Evolutionary conservation across 768 basidiomycete species (phyloP).

Genomic region (Mycena crocata): DNA sequence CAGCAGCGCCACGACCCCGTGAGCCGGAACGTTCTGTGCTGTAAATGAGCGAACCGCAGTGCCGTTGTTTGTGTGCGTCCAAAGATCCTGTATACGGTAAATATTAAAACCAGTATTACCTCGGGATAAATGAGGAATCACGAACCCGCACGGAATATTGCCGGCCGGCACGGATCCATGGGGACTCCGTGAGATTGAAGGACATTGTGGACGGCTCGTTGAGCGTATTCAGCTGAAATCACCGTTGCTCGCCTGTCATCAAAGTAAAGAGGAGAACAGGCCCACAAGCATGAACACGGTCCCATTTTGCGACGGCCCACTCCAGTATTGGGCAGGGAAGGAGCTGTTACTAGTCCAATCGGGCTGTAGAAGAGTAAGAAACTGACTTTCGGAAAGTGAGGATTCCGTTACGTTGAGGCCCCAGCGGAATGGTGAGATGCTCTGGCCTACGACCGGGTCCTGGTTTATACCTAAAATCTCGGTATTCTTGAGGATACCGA

Average conservation of each 20-base stretch:
- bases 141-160: conserved; percentile 70
- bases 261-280: not conserved
- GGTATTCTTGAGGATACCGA: conserved; percentile 69
- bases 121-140: not conserved
- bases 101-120: not conserved
- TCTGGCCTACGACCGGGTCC: conserved; percentile 69
- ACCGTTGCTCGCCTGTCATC: not conserved
- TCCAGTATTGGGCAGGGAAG: conserved; percentile 75
- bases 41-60: conserved; percentile 65
- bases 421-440: conserved; percentile 77
- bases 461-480: conserved; percentile 80
- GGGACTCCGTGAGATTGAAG: conserved; percentile 73
- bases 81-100: conserved; percentile 56
- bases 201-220: conserved; percentile 62
- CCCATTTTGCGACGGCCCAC: conserved; percentile 68
- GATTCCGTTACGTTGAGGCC: conserved; percentile 62
- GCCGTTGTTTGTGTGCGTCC: conserved; percentile 67
- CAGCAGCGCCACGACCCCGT: conserved; percentile 66
- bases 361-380: conserved; percentile 37
- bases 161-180: conserved; percentile 72
- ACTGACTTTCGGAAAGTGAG: not conserved
- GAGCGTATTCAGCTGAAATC: conserved; percentile 63
- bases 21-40: conserved; percentile 58
- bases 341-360: conserved; percentile 54
- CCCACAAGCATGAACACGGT: conserved; percentile 74